These are phyloP conservation scores for Myriangium duriaei DNA, from an alignment of 2,329 filamentous ascomycete genomes.

Conservation along the genomic window DNA sequence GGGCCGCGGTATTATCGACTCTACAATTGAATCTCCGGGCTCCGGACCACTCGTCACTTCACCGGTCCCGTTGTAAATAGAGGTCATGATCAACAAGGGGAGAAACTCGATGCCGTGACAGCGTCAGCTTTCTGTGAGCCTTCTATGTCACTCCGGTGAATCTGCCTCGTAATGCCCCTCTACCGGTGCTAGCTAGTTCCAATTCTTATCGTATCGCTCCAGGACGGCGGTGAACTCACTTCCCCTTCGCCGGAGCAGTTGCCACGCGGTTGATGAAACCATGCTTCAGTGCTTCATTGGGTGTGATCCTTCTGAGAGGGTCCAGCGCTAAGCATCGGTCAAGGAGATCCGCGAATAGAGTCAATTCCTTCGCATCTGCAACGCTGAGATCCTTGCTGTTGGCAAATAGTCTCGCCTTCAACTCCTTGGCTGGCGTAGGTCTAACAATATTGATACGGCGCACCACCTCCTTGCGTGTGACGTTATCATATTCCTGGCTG, in stretches of 20 bases:
- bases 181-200: no score
- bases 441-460: constrained; percentile 59
- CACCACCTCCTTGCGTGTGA: constrained; percentile 67
- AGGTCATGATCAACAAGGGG: no score
- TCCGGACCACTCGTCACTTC: no score
- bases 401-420: constrained; percentile 64
- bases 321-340: constrained; percentile 83
- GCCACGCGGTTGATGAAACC: constrained; percentile 57
- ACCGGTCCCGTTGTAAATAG: no score
- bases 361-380: constrained; percentile 62
- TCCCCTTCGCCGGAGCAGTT: neutral
- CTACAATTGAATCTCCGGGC: no score
- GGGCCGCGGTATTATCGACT: no score
- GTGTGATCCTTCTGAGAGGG: constrained; percentile 81
- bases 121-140: no score
- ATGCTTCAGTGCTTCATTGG: constrained; percentile 75
- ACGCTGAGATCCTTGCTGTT: constrained; percentile 59
- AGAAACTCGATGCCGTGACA: no score
- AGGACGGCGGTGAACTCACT: no score
- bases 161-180: no score
- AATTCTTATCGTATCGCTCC: no score
- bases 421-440: constrained; percentile 50
- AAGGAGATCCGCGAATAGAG: constrained; percentile 73
- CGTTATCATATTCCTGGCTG: constrained; percentile 74
- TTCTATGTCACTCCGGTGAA: no score